Conservation (phyloP, 768 basidiomycete species). For the Lyophyllum shimeji region DNA sequence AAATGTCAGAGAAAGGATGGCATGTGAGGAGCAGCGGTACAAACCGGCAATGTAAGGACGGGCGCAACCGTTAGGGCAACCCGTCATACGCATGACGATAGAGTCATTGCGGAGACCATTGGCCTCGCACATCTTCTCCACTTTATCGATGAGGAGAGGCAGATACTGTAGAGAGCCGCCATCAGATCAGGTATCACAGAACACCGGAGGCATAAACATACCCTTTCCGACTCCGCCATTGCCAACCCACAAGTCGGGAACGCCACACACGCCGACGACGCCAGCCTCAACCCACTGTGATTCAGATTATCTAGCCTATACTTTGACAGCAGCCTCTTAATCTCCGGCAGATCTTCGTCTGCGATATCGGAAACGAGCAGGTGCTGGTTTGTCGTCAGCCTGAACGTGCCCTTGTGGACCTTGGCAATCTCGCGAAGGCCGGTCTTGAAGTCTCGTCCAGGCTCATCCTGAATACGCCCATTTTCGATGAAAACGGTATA, state of each 20-base stretch:
- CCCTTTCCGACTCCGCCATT: constrained; percentile 55
- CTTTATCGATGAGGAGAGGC: constrained; percentile 89
- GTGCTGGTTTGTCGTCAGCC: constrained; percentile 95
- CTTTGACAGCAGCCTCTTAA: constrained; percentile 77
- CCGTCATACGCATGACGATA: constrained; percentile 99
- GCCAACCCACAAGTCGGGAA: constrained; percentile 87
- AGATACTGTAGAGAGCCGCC: constrained; percentile 59
- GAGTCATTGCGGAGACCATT: constrained; percentile 91
- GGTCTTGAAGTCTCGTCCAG: constrained; percentile 87
- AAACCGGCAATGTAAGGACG: constrained; percentile 87
- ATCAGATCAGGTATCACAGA: not conserved
- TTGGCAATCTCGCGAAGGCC: constrained; percentile 91
- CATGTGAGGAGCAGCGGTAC: not conserved
- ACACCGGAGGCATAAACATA: constrained; percentile 24
- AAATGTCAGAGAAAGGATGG: not conserved
- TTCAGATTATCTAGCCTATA: constrained; percentile 90
- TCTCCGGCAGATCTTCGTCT: constrained; percentile 66
- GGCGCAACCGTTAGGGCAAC: constrained; percentile 93
- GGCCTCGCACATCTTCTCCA: constrained; percentile 93
- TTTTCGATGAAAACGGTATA: constrained; percentile 97
- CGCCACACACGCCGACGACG: constrained; percentile 94
- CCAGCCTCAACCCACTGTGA: constrained; percentile 76
- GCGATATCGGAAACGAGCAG: constrained; percentile 83
- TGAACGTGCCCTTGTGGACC: constrained; percentile 91
- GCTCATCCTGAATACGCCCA: constrained; percentile 94